Conservation (phyloP, 1,139 yeast species). For the Kodamaea derodonti region DNA sequence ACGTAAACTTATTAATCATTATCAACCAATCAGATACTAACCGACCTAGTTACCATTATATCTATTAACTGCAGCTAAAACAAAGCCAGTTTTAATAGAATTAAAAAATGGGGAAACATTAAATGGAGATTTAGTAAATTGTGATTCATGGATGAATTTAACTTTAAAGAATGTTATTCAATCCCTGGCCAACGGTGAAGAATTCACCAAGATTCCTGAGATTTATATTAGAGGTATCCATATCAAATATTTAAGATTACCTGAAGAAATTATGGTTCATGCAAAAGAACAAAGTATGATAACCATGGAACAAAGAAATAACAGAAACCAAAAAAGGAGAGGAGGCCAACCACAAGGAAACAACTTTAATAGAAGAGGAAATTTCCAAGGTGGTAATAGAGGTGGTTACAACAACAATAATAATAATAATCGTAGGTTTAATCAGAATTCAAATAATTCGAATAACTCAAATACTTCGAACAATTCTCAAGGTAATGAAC, state of each 20-base stretch:
- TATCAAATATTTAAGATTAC: slow-evolving; percentile 45
- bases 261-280: slow-evolving; percentile 69
- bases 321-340: slow-evolving; percentile 42
- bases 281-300: slow-evolving; percentile 66
- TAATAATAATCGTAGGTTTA: slow-evolving; percentile 1
- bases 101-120: slow-evolving; percentile 89
- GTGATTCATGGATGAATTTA: slow-evolving; percentile 96
- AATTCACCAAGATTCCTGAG: slow-evolving; percentile 67
- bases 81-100: slow-evolving; percentile 84
- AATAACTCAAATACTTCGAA: slow-evolving; percentile 6
- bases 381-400: slow-evolving; percentile 9
- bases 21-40: too few relatives aligned
- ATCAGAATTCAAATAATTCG: slow-evolving; percentile 1
- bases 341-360: slow-evolving; percentile 9
- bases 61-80: slow-evolving; percentile 85
- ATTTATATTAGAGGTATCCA: slow-evolving; percentile 85
- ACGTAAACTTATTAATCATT: too few relatives aligned
- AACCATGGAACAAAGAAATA: slow-evolving; percentile 50
- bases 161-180: slow-evolving; percentile 77
- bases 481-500: slow-evolving; percentile 6
- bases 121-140: slow-evolving; percentile 78
- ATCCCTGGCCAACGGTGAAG: slow-evolving; percentile 65
- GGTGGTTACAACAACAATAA: slow-evolving; percentile 8
- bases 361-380: slow-evolving; percentile 11
- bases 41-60: slow-evolving; percentile 75